Evolutionary conservation across 306 rosid species (phyloP).

Genomic region (Echinosophora koreensis): DNA sequence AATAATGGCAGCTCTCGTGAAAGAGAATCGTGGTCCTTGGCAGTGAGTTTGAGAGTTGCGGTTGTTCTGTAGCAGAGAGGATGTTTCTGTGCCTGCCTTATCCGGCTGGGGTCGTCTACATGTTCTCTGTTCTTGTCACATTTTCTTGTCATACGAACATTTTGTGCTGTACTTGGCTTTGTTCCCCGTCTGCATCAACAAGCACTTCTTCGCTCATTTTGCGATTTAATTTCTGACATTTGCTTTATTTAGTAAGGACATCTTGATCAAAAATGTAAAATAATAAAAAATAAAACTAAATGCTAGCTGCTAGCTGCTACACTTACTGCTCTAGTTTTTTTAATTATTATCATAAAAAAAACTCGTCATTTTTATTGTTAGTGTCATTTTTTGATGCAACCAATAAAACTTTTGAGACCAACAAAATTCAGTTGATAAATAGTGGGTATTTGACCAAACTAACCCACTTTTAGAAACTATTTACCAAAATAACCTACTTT

Average conservation of each 20-base stretch:
- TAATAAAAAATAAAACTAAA: too few species aligned
- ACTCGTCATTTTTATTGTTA: too few species aligned
- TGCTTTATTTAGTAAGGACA: not conserved
- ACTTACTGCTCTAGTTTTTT: not conserved
- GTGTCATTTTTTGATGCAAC: too few species aligned
- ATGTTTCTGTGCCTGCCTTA: constrained; percentile 36
- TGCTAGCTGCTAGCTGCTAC: not conserved
- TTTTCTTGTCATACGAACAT: constrained; percentile 12
- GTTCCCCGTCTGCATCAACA: not conserved
- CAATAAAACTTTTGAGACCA: too few species aligned
- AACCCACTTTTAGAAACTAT: too few species aligned
- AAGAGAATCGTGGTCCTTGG: constrained; percentile 24
- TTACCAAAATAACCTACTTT: too few species aligned
- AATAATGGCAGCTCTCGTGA: too few species aligned
- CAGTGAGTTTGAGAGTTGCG: constrained; percentile 10
- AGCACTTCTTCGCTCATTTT: not conserved
- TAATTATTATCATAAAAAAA: too few species aligned
- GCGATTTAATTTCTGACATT: not conserved
- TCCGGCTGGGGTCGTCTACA: constrained; percentile 31
- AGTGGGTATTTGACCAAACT: too few species aligned
- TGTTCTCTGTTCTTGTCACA: constrained; percentile 44
- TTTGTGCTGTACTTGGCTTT: not conserved
- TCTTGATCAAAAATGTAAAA: not conserved
- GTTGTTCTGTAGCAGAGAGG: constrained; percentile 42
- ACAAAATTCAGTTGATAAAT: too few species aligned